Base-by-base conservation (phyloP, 306 rosid genomes). In the Vigna nakashimae region DNA sequence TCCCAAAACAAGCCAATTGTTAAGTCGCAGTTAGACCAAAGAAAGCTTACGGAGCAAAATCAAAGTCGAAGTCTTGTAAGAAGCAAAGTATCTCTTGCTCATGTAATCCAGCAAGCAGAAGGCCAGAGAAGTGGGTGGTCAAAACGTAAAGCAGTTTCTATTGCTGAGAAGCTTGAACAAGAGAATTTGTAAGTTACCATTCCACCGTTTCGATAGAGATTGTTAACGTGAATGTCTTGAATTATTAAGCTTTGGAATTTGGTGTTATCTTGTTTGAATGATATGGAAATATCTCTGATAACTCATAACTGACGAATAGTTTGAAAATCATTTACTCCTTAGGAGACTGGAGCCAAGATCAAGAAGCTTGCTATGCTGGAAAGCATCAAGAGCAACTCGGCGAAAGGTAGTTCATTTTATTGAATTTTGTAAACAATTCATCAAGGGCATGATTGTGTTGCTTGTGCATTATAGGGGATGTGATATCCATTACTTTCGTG, bases 311-410 rank as follows among this genome's bases (percentile, higher is more conserved):
- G 17, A 68, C 48, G 8, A 32, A 36, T 69, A 20, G 63, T 65
- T 42, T 59, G 79, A 30, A 78, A 65, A 78, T 49, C 53, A 50
- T 70, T 82, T 68, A 45, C 59, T 74, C 77, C 76, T 74, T 86
- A 96, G 99, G 98, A 88, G 97, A 84, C 86, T 96, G 76, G 99
- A 96, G 68, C 95, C 99, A 71, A 93, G 92, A 85, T 91, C 99
- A 30, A 90, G 99, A 81, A 90, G 91, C 84, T 86, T 96, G 69
- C 79, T 92, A 78, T 93, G 99, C 84, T 92, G 97, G 97, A 96
- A 86, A 84, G 91, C 98, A 76, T 82, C 98, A 40, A 85, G 88
- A 84, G 93, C 72, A 70, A 91, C 96, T 45, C 88, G 94, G 26
- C 77, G 92, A 76, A 92, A 91, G 99, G 99, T 96, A 88, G 74